Base-by-base conservation (phyloP, 371 early-diverging fungal genomes). In the Synchytrium microbalum region DNA sequence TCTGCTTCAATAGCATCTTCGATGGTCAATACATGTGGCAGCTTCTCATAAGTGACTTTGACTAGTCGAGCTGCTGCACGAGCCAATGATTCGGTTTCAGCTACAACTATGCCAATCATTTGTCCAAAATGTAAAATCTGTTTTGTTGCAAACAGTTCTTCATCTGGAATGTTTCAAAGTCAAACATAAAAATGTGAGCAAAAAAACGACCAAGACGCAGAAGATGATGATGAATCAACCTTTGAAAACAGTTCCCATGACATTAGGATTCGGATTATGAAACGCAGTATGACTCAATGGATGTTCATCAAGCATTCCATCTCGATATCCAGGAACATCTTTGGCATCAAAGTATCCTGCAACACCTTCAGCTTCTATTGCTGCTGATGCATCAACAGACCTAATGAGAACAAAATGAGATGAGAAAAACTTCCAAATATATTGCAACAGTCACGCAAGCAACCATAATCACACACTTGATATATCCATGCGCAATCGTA, bases 21-120 rank as follows among this genome's bases (percentile, higher is more conserved):
- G 26, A 87, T 81, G 0, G 86, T 82, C 62, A 88, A 71, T 28
- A 90, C 67, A 16, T 81, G 76, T 13, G 83, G 79, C 62, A 85
- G 74, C 52, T 71, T 75, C 62, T 86, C 80, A 68, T 90, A 90
- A 64, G 77, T 72, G 14, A 90, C 81, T 63, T 75, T 69, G 33
- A 91, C 90, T 54, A 77, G 69, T 53, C 80, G 77, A 1, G 86
- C 80, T 5, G 88, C 89, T 51, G 74, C 77, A 58, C 79, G 81
- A 3, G 91, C 91, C 14, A 73, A 66, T 1, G 66, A 69, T 68
- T 79, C 81, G 23, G 72, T 72, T 10, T 83, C 79, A 8, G 90
- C 91, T 14, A 89, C 72, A 16, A 91, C 80, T 52, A 88, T 71
- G 46, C 88, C 91, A 54, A 91, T 81, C 23, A 83, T 76, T 71